These are phyloP conservation scores for Triticum dicoccoides DNA, from an alignment of 176 grass and related monocot species.

Conservation along the genomic window DNA sequence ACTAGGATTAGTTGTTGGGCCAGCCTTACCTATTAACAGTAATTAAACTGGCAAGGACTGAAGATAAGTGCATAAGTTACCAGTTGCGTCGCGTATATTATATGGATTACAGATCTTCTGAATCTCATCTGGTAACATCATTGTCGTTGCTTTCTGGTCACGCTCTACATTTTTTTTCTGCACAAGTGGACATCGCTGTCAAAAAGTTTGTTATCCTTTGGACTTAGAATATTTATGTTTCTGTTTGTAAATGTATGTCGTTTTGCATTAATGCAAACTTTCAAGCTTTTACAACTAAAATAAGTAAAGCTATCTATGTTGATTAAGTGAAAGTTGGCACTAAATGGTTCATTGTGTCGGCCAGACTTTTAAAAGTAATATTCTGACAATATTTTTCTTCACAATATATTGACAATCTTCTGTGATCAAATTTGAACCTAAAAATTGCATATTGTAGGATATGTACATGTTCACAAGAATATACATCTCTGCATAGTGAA, in stretches of 20 bases:
- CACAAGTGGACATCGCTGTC: conserved; percentile 16
- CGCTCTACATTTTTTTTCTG: neutral
- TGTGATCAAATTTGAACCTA: neutral
- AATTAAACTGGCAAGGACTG: neutral
- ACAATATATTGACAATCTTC: neutral
- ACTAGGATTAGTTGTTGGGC: neutral
- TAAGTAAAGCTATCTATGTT: neutral
- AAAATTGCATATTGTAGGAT: neutral
- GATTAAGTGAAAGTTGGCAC: neutral
- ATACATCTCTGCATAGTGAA: too few species aligned
- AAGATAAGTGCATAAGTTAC: conserved; percentile 22
- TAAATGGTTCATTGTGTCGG: too few species aligned
- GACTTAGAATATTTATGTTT: neutral
- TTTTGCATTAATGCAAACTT: neutral
- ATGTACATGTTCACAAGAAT: neutral
- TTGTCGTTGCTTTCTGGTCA: conserved; percentile 28
- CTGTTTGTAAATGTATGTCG: neutral
- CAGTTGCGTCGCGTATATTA: conserved; percentile 2
- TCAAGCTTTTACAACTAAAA: neutral
- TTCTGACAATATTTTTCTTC: neutral
- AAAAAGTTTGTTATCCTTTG: conserved; percentile 4
- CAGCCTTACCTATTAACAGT: neutral
- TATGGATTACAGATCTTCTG: conserved; percentile 32
- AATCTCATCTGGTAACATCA: conserved; percentile 32
- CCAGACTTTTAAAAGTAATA: neutral